A percentile compares a stretch with the other conserved stretches of the same genome.
Conservation (phyloP, 1,284 basidiomycete genomes). For the Austroboletus rostrupii region DNA sequence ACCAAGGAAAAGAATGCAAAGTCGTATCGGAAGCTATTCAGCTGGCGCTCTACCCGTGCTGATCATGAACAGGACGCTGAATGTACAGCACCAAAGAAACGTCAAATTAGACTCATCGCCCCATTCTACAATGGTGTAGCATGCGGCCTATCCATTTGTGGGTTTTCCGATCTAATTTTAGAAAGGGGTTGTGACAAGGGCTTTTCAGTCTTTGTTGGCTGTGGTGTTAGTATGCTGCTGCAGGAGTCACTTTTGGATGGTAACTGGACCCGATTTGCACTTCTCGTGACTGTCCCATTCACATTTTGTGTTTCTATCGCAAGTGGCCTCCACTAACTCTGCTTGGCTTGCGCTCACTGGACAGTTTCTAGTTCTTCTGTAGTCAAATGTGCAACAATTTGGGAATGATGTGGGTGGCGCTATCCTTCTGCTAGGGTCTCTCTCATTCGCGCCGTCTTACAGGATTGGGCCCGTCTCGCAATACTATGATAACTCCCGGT, state of each 20-base stretch:
- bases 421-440: background rate
- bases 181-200: conserved; percentile 3
- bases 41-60: conserved; percentile 31
- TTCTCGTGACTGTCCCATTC: conserved; percentile 63
- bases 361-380: conserved; percentile 64
- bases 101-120: conserved; percentile 61
- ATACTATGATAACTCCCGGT: conserved; percentile 69
- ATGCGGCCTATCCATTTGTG: conserved; percentile 64
- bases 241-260: conserved; percentile 67
- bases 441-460: conserved; percentile 3
- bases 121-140: conserved; percentile 77
- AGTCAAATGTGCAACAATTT: conserved; percentile 54
- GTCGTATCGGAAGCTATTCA: conserved; percentile 29
- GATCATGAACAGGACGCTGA: conserved; percentile 41
- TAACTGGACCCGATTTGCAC: conserved; percentile 57
- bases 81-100: conserved; percentile 38
- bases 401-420: conserved; percentile 46
- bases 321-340: conserved; percentile 24
- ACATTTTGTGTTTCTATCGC: conserved; percentile 74
- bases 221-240: conserved; percentile 54
- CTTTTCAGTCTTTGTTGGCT: conserved; percentile 55
- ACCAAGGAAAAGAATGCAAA: conserved; percentile 28
- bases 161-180: conserved; percentile 2
- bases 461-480: conserved; percentile 73
- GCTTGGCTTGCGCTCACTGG: background rate